Base-by-base conservation (phyloP, 2,329 filamentous ascomycete species). In the Chlorencoelia australis region DNA sequence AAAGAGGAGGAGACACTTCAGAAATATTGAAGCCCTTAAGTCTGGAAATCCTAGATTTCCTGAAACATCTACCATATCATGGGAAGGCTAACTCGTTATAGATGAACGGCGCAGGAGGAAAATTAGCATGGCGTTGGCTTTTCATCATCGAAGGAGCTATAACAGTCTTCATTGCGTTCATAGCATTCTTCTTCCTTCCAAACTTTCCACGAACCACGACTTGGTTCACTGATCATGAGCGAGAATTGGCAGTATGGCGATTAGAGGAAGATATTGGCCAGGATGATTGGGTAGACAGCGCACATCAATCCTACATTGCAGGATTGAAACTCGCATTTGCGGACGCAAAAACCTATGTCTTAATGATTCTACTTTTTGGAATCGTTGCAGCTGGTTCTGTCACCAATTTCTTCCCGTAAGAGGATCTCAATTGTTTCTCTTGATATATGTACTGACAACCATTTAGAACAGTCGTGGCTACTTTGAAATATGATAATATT, bases 131-230 rank as follows among this genome's bases (percentile, higher is more conserved):
- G 79, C 64, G 75, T 9, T 79, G 71, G 71, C 60, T 82, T 0
- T 82, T 82, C 59, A 75, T 85, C 36, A 75, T 84, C 25, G 79
- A 85, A 55, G 80, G 80, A 16, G 63, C 67, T 11, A 66, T 79
- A 40, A 84, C 79, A 1, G 60, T 84, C 16, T 62, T 61, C 5
- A 64, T 84, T 18, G 78, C 79, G 10, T 53, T 74, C 5, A 48
- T 55, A 1, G 66, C 75, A 2, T 68, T 67, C 51, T 40, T 73
- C 47, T 58, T 83, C 19, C 61, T 86, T 10, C 79, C 79, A 0
- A 73, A 84, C 52, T 81, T 82, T 44, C 80, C 80, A 2, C 64
- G 68, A 26, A 75, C 70, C 7, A 75, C 71, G 0, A 48, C 49
- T 14, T 77, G 72, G 72, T 57, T 78, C 17, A 66, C 58, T 6